Evolutionary conservation across 2,329 filamentous ascomycete genomes (phyloP), one percentile per base, ranked within the genome.

Genomic region (Pseudomassariella vexata): DNA sequence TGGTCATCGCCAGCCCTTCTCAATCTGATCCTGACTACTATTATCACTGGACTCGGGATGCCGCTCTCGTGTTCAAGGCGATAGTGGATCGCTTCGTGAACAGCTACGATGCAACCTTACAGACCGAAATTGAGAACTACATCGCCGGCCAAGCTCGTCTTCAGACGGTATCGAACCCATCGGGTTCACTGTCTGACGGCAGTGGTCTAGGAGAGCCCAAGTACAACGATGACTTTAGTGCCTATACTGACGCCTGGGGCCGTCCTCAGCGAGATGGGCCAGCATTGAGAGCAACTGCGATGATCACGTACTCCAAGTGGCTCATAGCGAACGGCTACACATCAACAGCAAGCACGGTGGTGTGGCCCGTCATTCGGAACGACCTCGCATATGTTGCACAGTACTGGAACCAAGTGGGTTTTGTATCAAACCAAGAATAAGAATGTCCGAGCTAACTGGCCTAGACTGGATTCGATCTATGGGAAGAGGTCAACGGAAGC

Each of bases 181-280:
- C 81, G 0, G 82, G 82, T 1, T 58, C 59, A 14, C 50, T 76
- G 5, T 58, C 61, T 1, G 60, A 73, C 36, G 72, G 71, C 20
- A 45, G 52, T 10, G 73, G 73, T 14, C 57, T 90, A 6, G 85
- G 73, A 19, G 85, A 90, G 55, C 73, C 85, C 35, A 89, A 89
- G 57, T 89, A 75, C 57, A 66, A 81, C 35, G 74, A 76, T 24
- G 71, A 87, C 42, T 58, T 72, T 37, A 72, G 64, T 8, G 65
- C 75, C 6, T 88, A 76, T 52, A 83, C 75, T 3, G 80, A 74
- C 18, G 52, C 61, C 5, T 90, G 85, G 85, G 85, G 83, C 18
- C 76, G 85, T 14, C 85, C 85, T 9, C 85, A 92, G 57, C 70
- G 82, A 24, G 85, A 92, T 56, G 85, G 85, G 0, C 85, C 86